These are phyloP conservation scores for Melampsora americana DNA, from an alignment of 1,284 basidiomycete genomes.

Conservation along the genomic window DNA sequence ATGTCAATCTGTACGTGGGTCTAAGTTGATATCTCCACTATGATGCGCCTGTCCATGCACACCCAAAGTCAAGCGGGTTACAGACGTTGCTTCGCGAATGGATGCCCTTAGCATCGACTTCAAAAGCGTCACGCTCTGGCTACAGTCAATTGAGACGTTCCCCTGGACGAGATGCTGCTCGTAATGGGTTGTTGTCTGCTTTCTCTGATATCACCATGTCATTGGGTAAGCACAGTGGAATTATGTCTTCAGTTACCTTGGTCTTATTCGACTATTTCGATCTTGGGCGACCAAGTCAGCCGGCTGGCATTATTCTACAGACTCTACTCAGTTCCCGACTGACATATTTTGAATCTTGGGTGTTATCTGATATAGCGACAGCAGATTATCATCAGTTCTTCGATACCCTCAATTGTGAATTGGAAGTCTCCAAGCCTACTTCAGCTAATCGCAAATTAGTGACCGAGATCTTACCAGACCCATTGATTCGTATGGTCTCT, in stretches of 20 bases:
- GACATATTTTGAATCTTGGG: not conserved
- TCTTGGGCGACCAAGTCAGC: not conserved
- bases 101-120: constrained; percentile 41
- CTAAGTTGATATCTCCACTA: not conserved
- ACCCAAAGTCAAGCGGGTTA: constrained; percentile 33
- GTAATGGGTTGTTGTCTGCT: constrained; percentile 37
- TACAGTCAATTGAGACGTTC: constrained; percentile 34
- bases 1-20: no score
- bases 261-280: no score
- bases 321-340: not conserved
- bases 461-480: constrained; percentile 33
- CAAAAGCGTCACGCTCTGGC: constrained; percentile 19
- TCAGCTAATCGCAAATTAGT: constrained; percentile 41
- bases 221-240: constrained; percentile 39
- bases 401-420: constrained; percentile 19
- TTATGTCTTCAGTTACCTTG: not conserved
- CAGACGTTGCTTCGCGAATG: constrained; percentile 41
- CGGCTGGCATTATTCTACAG: not conserved
- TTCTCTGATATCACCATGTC: constrained; percentile 35
- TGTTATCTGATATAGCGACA: constrained; percentile 23
- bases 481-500: constrained; percentile 23
- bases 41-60: not conserved
- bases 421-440: constrained; percentile 34
- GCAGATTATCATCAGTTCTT: constrained; percentile 26
- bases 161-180: constrained; percentile 35